phyloP scores from a whole-genome alignment of 2,329 filamentous ascomycete species.

The Fusarium chuoi region DNA sequence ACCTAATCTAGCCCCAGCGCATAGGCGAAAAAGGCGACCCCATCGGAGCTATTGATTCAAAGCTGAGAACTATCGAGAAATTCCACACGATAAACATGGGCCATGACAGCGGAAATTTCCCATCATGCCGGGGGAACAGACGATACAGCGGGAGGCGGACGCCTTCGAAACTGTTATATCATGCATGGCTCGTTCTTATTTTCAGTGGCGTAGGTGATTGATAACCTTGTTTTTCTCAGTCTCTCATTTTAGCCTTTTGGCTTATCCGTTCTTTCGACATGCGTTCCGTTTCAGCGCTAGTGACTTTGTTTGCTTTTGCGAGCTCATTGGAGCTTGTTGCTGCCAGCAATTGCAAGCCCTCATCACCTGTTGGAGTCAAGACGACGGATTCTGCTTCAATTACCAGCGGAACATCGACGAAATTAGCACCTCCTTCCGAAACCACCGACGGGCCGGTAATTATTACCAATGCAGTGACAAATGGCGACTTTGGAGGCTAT shows the following conservation, averaged over 20 bases:
- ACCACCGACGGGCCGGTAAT: conserved; percentile 18
- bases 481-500: conserved; percentile 38
- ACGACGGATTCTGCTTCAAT: not conserved
- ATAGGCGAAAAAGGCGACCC: not conserved
- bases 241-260: conserved; percentile 2
- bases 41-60: conserved; percentile 3
- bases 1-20: not conserved
- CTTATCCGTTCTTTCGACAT: conserved; percentile 24
- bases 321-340: not conserved
- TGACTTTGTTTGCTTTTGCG: conserved; percentile 18
- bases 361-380: not conserved
- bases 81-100: not conserved
- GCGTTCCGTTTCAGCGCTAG: conserved; percentile 21
- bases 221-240: not conserved
- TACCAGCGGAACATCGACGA: not conserved
- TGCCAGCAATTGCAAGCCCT: conserved; percentile 27
- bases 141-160: conserved; percentile 2
- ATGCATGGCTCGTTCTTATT: not conserved
- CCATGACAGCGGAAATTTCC: conserved; percentile 4
- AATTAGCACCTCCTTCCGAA: not conserved
- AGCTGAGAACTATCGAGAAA: conserved; percentile 19
- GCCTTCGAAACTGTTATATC: not conserved
- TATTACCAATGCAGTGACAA: conserved; percentile 25
- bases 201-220: not conserved
- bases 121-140: not conserved